Base-by-base conservation (phyloP, 208 protist species). In the Trypanosoma avium region DNA sequence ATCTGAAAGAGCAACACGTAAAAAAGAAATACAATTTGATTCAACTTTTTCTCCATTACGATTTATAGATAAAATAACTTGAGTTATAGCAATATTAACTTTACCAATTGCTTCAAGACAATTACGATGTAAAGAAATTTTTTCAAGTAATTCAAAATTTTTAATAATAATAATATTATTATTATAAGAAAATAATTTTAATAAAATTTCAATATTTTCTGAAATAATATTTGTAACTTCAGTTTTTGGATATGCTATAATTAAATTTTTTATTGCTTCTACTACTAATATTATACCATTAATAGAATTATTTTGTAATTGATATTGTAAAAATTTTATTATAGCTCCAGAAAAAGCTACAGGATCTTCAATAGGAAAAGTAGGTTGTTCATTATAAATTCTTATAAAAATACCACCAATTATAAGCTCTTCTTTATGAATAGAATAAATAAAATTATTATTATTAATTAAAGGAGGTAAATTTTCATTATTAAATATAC, bases 331-430 rank as follows among this genome's bases (percentile, higher is more conserved):
- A 47, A 75, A 87, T 36, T 65, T 26, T 46, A 93, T 69, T 58
- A 93, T 59, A 7, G 77, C 71, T 19, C 30, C 43, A 46, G 78
- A 83, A 38, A 97, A 91, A 0, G 42, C 79, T 13, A n/a, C 65
- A 9, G 90, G 87, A 27, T 95, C 76, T 43, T 86, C 75, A 38
- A 97, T 81, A 0, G 71, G 24, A 56, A 86, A 94, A 46, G 35
- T 76, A 19, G 94, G 88, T 70, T 96, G 86, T 24, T 77, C 69
- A 46, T 96, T 81, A 59, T 94, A 98, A 12, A 97, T 52, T n/a
- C 92, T 84, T 21, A 98, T 49, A 64, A 96, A 97, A 3, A 97
- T 79, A 24, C 82, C 85, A 24, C 88, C 92, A 4, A 98, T 81
- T 24, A 94, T 77, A 17, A 96, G 75, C 60, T 97, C 93, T 30